phyloP scores from a whole-genome alignment of 2,329 filamentous ascomycete genomes.

The Aspergillus sp. region DNA sequence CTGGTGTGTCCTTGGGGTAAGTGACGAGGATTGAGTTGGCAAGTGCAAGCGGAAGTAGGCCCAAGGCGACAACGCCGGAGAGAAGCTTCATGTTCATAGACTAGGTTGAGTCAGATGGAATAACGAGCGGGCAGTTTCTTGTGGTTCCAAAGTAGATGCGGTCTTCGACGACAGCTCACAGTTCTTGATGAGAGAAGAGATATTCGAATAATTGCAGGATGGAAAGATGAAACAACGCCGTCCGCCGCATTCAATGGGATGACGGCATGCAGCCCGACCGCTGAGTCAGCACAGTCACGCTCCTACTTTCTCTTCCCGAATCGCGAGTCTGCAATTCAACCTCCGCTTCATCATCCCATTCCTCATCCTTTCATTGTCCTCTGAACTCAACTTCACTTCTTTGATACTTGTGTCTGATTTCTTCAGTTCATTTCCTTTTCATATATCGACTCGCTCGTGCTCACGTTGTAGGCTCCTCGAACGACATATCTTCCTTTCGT shows the following conservation, averaged over 20 bases:
- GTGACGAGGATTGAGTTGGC: conserved; percentile 77
- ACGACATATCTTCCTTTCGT: neutral
- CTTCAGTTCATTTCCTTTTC: conserved; percentile 2
- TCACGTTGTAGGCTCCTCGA: conserved; percentile 1
- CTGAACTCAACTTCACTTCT: neutral
- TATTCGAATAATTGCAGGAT: too few species aligned
- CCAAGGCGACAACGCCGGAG: conserved; percentile 54
- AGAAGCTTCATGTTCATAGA: conserved; percentile 62
- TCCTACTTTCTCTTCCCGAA: conserved; percentile 11
- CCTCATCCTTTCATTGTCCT: neutral
- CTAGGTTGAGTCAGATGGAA: neutral
- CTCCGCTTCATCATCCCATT: neutral
- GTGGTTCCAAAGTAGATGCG: neutral
- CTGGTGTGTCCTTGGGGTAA: conserved; percentile 69
- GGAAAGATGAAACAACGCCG: too few species aligned
- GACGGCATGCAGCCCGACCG: conserved; percentile 4
- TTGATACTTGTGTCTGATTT: neutral
- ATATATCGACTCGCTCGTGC: neutral
- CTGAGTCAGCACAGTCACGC: conserved; percentile 14
- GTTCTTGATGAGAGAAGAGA: neutral
- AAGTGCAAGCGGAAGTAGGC: conserved; percentile 61
- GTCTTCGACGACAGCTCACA: neutral
- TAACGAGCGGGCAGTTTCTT: neutral
- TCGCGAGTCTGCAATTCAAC: neutral
- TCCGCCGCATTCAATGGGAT: neutral